phyloP scores from a whole-genome alignment of 805 yeast genomes.

The Saturnispora diversa region DNA sequence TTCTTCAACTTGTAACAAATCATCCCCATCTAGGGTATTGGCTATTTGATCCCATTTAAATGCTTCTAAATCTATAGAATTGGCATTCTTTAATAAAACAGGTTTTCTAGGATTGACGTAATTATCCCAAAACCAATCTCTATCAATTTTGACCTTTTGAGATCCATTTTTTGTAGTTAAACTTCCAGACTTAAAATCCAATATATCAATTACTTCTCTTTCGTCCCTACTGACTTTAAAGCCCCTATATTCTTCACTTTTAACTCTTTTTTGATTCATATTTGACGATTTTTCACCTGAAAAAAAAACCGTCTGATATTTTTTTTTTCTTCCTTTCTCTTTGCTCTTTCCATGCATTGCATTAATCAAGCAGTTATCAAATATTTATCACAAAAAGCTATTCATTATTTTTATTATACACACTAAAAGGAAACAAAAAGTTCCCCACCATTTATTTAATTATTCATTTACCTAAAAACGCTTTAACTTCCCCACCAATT shows the following conservation, averaged over 20 bases:
- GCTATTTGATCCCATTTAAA: constrained; percentile 11
- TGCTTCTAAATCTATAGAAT: constrained; percentile 3
- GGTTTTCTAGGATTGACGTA: constrained; percentile 15
- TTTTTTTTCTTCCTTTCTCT: too few relatives aligned
- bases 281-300: not conserved
- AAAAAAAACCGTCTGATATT: too few relatives aligned
- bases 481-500: constrained; percentile 68
- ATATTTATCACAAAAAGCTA: too few relatives aligned
- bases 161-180: not conserved
- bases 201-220: constrained; percentile 8
- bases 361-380: too few relatives aligned
- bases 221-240: constrained; percentile 4
- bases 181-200: constrained; percentile 6
- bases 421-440: too few relatives aligned
- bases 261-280: constrained; percentile 5
- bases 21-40: constrained; percentile 10
- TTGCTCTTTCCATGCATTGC: too few relatives aligned
- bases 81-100: constrained; percentile 9
- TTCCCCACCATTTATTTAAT: not conserved
- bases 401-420: too few relatives aligned
- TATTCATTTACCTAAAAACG: constrained; percentile 37
- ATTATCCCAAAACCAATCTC: constrained; percentile 14
- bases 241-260: constrained; percentile 6
- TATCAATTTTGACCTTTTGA: constrained; percentile 10
- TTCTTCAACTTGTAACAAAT: constrained; percentile 47